Conservation (phyloP, 164 flowering plant genomes). For the Stephania yunnanensis region DNA sequence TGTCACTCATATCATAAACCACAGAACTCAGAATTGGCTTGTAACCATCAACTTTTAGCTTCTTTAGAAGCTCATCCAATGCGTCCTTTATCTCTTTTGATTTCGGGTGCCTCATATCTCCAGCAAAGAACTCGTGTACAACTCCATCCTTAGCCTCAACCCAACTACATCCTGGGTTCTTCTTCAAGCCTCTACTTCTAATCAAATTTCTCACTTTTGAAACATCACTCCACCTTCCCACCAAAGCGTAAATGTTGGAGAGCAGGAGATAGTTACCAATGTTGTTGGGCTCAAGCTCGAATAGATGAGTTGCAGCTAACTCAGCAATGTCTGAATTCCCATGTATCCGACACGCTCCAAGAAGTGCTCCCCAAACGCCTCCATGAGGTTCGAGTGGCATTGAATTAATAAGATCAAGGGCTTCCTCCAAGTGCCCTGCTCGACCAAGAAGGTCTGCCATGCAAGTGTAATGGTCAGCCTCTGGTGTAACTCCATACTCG, state of each 20-base stretch:
- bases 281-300: constrained; percentile 21
- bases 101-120: constrained; percentile 17
- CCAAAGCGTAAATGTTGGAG: constrained; percentile 25
- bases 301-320: constrained; percentile 23
- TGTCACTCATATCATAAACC: constrained; percentile 18
- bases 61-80: constrained; percentile 20
- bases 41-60: constrained; percentile 15
- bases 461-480: constrained; percentile 25
- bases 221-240: constrained; percentile 20
- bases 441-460: constrained; percentile 29
- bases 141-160: constrained; percentile 23
- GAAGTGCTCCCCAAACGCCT: constrained; percentile 31
- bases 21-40: constrained; percentile 19
- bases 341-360: constrained; percentile 28
- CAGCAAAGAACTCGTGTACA: constrained; percentile 24
- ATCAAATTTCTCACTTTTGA: constrained; percentile 18
- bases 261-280: constrained; percentile 22
- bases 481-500: constrained; percentile 18
- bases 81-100: constrained; percentile 15
- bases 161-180: constrained; percentile 29
- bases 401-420: constrained; percentile 12
- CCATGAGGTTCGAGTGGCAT: constrained; percentile 25
- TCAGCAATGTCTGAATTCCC: constrained; percentile 23
- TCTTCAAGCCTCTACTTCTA: constrained; percentile 18
- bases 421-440: constrained; percentile 27